Evolutionary conservation across 225 moss, liverwort and hornwort genomes (phyloP).

Genomic region (Thuidium tamariscinum): DNA sequence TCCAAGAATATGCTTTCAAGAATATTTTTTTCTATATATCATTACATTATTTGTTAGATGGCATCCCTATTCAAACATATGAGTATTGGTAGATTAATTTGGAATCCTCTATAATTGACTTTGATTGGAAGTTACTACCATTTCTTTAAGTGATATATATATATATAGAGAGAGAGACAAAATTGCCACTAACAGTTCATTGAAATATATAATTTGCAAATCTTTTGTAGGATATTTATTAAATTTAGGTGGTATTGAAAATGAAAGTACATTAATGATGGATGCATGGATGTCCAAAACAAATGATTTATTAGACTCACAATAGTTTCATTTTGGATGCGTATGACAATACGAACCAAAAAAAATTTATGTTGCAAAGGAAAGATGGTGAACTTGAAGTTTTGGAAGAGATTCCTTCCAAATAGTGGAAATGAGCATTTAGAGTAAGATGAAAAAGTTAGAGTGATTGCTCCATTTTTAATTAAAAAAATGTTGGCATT

Average conservation of each 20-base stretch:
- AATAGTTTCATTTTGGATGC: neutral
- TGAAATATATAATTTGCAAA: neutral
- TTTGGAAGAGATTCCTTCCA: no score
- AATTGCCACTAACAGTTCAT: neutral
- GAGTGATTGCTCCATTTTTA: neutral
- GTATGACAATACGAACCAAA: neutral
- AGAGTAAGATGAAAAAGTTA: neutral
- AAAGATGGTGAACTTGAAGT: neutral
- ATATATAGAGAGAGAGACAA: no score
- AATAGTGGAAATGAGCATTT: neutral
- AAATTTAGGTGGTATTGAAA: neutral
- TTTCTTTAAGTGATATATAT: rapidly evolving
- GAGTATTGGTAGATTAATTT: neutral
- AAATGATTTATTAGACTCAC: neutral
- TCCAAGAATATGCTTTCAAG: neutral
- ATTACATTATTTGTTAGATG: neutral
- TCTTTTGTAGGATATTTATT: rapidly evolving
- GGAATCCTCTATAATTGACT: rapidly evolving
- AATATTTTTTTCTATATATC: neutral
- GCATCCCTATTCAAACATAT: neutral
- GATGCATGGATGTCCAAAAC: neutral
- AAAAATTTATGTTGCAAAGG: neutral
- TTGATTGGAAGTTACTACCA: neutral
- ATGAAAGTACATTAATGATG: neutral
- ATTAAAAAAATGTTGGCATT: neutral